Evolutionary conservation across 441 rosid species (phyloP).

Genomic region (Flueggea neowawraea): DNA sequence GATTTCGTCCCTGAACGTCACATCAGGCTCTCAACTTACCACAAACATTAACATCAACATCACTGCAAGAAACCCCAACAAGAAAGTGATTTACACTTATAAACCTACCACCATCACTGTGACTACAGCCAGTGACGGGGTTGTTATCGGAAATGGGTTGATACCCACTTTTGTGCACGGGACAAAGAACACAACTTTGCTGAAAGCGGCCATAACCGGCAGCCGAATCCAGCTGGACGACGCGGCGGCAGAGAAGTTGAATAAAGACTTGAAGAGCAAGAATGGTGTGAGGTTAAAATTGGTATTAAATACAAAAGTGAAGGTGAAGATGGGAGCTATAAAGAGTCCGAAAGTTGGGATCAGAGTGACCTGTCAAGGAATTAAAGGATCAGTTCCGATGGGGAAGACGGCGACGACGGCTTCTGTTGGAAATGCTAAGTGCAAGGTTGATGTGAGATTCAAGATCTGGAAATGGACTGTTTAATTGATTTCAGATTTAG

Average conservation of each 20-base stretch:
- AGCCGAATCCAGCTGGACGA: conserved; percentile 39
- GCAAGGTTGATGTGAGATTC: conserved; percentile 72
- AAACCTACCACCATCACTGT: conserved; percentile 39
- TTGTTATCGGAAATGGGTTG: conserved; percentile 48
- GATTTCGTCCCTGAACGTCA: conserved; percentile 56
- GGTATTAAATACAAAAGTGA: conserved; percentile 52
- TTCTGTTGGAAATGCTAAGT: conserved; percentile 46
- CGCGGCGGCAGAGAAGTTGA: conserved; percentile 36
- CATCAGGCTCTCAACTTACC: conserved; percentile 41
- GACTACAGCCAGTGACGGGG: conserved; percentile 29
- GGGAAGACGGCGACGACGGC: conserved; percentile 57
- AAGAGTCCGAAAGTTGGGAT: conserved; percentile 55
- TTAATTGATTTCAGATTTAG: conserved; percentile 6
- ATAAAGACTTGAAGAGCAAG: conserved; percentile 47
- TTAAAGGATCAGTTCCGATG: conserved; percentile 44
- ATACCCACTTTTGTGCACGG: conserved; percentile 56
- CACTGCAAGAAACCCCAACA: conserved; percentile 77
- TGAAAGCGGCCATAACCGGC: conserved; percentile 40
- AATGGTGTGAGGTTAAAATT: conserved; percentile 50
- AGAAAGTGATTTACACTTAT: conserved; percentile 58
- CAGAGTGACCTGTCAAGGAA: conserved; percentile 62
- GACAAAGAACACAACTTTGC: conserved; percentile 62
- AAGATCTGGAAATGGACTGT: conserved; percentile 89
- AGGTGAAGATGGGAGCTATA: conserved; percentile 56
- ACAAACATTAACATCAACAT: conserved; percentile 62